Evolutionary conservation across 73 alveolate species (phyloP), one percentile per base, ranked within the genome.

Genomic region (Stentor roeselii): DNA sequence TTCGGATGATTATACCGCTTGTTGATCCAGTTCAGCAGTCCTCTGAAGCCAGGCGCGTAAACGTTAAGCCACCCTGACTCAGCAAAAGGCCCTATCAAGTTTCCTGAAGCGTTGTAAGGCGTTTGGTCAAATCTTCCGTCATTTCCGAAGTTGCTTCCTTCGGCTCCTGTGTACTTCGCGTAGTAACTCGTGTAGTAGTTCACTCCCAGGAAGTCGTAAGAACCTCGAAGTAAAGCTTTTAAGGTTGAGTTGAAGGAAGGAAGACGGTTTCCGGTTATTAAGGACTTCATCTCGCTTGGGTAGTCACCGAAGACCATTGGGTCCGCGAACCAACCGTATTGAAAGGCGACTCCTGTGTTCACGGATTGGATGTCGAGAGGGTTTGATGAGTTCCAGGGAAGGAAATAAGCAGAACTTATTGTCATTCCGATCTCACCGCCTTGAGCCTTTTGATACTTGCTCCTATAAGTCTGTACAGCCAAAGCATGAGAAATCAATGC

Each of bases 341-440:
- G 36, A 75, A 84, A 84, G 3, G 6, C 60, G 2, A 38, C 60
- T 21, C 39, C 4, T 34, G 34, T 76, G 39, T 84, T 82, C n/a
- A 76, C 60, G n/a, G 89, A 84, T 3, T 34, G 59, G 21, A 76
- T 31, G 42, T 84, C 89, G n/a, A 75, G 86, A 41, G 84, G 86
- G 86, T 84, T 84, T 3, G 89, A 38, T 3, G 85, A 3, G 61
- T 84, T 38, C 41, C 27, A 84, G 34, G 89, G 89, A 39, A 27
- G 83, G 31, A 39, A 78, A 30, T 11, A 84, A 75, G 74, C 75
- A 11, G 78, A 50, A 67, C 76, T 75, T 3, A 40, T 31, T 3
- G 89, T 75, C 89, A 76, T 59, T 6, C 89, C 89, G 39, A 84
- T 84, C 84, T 74, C 3, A 27, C 89, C 89, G 21, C 86, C 86